These are phyloP conservation scores for Neurospora sp. DNA, from an alignment of 495 filamentous ascomycete species.

Conservation along the genomic window DNA sequence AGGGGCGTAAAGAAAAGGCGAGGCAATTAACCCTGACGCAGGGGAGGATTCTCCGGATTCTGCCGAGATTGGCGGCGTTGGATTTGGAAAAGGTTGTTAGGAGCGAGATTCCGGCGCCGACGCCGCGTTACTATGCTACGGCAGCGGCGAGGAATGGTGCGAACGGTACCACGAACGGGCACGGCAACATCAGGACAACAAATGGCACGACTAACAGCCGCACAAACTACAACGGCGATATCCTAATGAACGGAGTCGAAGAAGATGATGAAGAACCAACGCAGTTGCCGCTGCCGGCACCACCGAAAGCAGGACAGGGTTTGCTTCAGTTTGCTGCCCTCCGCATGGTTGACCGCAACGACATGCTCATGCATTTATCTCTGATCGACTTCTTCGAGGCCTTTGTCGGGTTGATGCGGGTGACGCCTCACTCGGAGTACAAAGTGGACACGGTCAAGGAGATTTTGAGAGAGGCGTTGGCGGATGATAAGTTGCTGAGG, in stretches of 20 bases:
- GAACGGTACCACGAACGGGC: background rate
- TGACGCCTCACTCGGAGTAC: conserved; percentile 28
- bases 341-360: conserved; percentile 63
- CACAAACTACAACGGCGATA: background rate
- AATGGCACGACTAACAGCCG: background rate
- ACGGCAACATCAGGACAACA: no score
- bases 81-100: conserved; percentile 52
- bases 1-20: conserved; percentile 13
- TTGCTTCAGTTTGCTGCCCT: conserved; percentile 66
- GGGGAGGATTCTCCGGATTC: conserved; percentile 59
- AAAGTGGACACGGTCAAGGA: conserved; percentile 32
- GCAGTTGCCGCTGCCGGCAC: no score
- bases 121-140: conserved; percentile 32
- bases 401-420: conserved; percentile 46
- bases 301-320: conserved; percentile 23
- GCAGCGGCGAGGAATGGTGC: background rate
- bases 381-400: conserved; percentile 66
- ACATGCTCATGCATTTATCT: conserved; percentile 71
- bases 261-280: no score
- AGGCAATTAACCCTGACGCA: conserved; percentile 68
- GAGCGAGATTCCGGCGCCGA: conserved; percentile 51
- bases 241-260: conserved; percentile 8
- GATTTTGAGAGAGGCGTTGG: conserved; percentile 29
- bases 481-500: conserved; percentile 29
- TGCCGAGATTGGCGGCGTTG: conserved; percentile 55